Conservation (phyloP, 2,329 filamentous ascomycete species). For the Scleromitrula shiraiana region DNA sequence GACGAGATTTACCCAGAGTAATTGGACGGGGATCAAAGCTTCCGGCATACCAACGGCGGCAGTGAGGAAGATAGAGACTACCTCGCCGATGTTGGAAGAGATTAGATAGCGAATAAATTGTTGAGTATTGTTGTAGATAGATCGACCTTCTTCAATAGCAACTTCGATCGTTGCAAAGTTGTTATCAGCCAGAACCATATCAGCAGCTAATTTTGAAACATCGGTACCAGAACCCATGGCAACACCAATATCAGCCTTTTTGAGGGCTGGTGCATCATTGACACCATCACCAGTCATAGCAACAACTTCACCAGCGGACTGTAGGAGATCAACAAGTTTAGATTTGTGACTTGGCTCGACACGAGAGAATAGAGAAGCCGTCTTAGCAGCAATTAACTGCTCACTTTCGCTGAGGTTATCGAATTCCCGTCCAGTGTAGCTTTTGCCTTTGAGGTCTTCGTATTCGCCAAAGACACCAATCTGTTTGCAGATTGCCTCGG, state of each 20-base stretch:
- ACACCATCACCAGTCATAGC: conserved; percentile 99
- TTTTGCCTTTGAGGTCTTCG: conserved; percentile 85
- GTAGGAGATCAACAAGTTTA: conserved; percentile 93
- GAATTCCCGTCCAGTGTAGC: conserved; percentile 91
- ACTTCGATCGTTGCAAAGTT: conserved; percentile 98
- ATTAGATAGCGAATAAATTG: conserved; percentile 99
- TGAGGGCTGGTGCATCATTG: conserved; percentile 93
- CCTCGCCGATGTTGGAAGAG: conserved; percentile 97
- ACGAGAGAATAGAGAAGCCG: conserved; percentile 86
- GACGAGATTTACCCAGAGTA: conserved; percentile 97
- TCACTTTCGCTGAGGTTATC: conserved; percentile 72
- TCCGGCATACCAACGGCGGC: conserved; percentile 96
- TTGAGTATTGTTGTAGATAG: conserved; percentile 99
- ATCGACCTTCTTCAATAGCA: conserved; percentile 92
- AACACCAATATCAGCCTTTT: conserved; percentile 98
- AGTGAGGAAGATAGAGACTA: conserved; percentile 97
- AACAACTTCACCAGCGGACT: conserved; percentile 87
- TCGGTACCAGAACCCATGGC: conserved; percentile 98
- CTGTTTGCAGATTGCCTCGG: conserved; percentile 93
- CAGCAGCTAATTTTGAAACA: conserved; percentile 89
- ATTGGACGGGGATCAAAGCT: conserved; percentile 90
- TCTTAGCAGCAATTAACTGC: conserved; percentile 76
- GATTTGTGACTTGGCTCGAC: conserved; percentile 96
- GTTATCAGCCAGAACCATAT: conserved; percentile 97
- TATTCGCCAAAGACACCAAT: conserved; percentile 83